Evolutionary conservation across 805 yeast species (phyloP), one percentile per base, ranked within the genome.

Genomic region (Sugiyamaella qingdaonensis): DNA sequence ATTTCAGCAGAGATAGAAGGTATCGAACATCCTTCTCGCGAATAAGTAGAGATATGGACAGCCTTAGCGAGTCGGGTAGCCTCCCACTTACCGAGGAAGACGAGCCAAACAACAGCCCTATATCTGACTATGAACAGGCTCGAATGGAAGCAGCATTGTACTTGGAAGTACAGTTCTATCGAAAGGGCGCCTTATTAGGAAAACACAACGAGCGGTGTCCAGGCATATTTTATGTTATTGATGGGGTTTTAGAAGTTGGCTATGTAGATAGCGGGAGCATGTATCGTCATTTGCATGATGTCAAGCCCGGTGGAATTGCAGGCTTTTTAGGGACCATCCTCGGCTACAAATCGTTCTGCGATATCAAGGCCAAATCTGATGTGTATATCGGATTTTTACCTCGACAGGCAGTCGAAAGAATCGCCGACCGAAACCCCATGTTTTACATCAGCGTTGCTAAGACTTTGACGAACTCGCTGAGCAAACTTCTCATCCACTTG

Each of bases 291-390:
- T 60, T 88, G 1, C 84, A 83, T 59, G 77, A 82, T 0, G 82
- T 89, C 1, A 70, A 76, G 13, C 74, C 84, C 1, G 97, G 97
- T 5, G 94, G 94, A 2, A 67, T 92, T 13, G 95, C 92, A 0
- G 98, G 98, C 0, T 92, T 88, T 64, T 67, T 92, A 46, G 88
- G 95, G 2, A 79, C 95, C 0, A 68, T 91, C 13, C 78, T 90
- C 9, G 94, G 96, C 0, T 81, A 85, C 57, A 80, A 83, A 54
- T 88, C 97, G 0, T 80, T 89, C 61, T 90, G 85, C 2, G 79
- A 82, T 18, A 78, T 91, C 4, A 76, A 70, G 39, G 86, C 96
- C 0, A 74, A 79, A 2, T 69, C 79, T 0, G 82, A 80, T 46
- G 76, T 77, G 1, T 86, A 86, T 53, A 84, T 83, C 2, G 98